These are phyloP conservation scores for Lachancea nothofagi DNA, from an alignment of 805 yeast species.

Conservation along the genomic window DNA sequence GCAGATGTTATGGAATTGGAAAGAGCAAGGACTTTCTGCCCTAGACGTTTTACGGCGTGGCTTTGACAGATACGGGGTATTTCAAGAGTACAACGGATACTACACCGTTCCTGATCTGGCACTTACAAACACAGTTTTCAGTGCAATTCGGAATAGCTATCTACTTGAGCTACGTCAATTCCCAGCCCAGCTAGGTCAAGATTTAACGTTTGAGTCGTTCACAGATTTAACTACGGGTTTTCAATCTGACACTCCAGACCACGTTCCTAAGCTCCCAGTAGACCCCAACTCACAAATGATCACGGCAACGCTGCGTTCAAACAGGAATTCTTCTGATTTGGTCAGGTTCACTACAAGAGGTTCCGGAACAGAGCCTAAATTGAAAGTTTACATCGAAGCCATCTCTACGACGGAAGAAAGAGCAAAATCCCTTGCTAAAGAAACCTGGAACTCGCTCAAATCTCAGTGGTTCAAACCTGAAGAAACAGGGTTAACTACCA, in stretches of 20 bases:
- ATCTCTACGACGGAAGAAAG: slow-evolving; percentile 40
- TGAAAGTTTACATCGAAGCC: slow-evolving; percentile 88
- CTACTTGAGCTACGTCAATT: slow-evolving; percentile 1
- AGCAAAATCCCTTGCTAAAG: slow-evolving; percentile 49
- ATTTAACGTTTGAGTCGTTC: slow-evolving; percentile 56
- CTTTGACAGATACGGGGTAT: slow-evolving; percentile 66
- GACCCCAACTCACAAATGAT: slow-evolving; percentile 83
- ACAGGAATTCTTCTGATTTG: slow-evolving; percentile 24
- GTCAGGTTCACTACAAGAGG: slow-evolving; percentile 85
- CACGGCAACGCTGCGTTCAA: slow-evolving; percentile 42
- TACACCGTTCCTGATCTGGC: slow-evolving; percentile 56
- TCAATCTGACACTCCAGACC: slow-evolving; percentile 59
- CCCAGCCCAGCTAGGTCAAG: slow-evolving; percentile 51
- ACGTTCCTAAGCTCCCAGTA: slow-evolving; percentile 60
- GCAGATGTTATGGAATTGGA: slow-evolving; percentile 60
- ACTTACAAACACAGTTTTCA: slow-evolving; percentile 51
- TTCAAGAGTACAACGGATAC: slow-evolving; percentile 82
- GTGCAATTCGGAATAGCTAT: slow-evolving; percentile 39
- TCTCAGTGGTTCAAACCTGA: slow-evolving; percentile 68
- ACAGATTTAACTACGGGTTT: slow-evolving; percentile 81
- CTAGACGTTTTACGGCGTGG: slow-evolving; percentile 52
- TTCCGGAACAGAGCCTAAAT: slow-evolving; percentile 94
- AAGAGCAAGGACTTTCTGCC: slow-evolving; percentile 33
- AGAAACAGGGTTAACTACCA: slow-evolving; percentile 34
- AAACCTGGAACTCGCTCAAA: slow-evolving; percentile 60